phyloP scores from a whole-genome alignment of 495 filamentous ascomycete species.

The Sporormia fimetaria region DNA sequence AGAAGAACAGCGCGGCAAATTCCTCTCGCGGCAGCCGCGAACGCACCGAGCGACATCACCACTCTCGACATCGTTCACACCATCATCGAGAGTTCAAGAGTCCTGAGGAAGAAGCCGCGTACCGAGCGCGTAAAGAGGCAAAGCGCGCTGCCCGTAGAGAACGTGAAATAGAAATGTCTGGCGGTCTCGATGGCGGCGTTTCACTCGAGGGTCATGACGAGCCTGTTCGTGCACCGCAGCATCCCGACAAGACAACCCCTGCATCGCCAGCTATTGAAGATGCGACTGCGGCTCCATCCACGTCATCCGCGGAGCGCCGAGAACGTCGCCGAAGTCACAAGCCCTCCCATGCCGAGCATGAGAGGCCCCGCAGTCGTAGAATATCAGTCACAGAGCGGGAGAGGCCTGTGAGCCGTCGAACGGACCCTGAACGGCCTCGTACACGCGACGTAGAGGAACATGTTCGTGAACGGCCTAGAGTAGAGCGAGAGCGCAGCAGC shows the following conservation, averaged over 20 bases:
- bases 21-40: slow-evolving; percentile 19
- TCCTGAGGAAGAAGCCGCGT: slow-evolving; percentile 17
- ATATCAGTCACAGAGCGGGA: slow-evolving; percentile 14
- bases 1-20: slow-evolving; percentile 12
- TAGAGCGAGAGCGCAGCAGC: slow-evolving; percentile 7
- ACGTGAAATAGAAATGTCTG: slow-evolving; percentile 15
- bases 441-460: slow-evolving; percentile 7
- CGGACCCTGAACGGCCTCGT: slow-evolving; percentile 14
- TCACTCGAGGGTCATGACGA: slow-evolving; percentile 8
- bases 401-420: slow-evolving; percentile 10
- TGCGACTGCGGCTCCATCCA: slow-evolving; percentile 11
- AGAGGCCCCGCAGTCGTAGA: slow-evolving; percentile 8
- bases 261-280: slow-evolving; percentile 11
- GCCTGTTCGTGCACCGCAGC: background rate
- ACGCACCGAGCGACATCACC: slow-evolving; percentile 16
- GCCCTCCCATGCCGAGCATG: slow-evolving; percentile 6
- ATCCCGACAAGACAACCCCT: background rate
- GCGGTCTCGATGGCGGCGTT: slow-evolving; percentile 12
- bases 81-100: slow-evolving; percentile 11
- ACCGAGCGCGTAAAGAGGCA: slow-evolving; percentile 16
- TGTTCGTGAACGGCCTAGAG: slow-evolving; percentile 2
- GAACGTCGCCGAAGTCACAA: slow-evolving; percentile 2
- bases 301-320: slow-evolving; percentile 14
- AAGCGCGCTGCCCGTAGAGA: slow-evolving; percentile 14
- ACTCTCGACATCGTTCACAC: slow-evolving; percentile 13